These are phyloP conservation scores for Cordyceps pruinosa DNA, from an alignment of 2,329 filamentous ascomycete species.

Conservation along the genomic window DNA sequence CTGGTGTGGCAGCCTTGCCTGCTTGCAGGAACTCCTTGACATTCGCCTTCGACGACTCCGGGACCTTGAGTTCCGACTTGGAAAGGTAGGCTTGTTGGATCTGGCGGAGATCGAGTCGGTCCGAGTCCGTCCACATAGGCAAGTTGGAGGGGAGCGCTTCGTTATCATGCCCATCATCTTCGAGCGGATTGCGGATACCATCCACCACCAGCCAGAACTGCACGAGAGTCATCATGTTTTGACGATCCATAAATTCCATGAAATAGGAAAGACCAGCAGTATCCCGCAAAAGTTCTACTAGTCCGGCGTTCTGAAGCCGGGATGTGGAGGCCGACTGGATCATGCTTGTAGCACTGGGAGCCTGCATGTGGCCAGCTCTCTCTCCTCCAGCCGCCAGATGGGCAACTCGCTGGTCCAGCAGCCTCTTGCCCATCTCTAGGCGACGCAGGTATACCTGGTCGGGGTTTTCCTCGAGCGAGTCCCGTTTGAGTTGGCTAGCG, in stretches of 20 bases:
- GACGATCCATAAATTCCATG: slow-evolving; percentile 99
- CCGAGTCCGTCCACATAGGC: slow-evolving; percentile 71
- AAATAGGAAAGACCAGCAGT: slow-evolving; percentile 92
- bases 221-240: slow-evolving; percentile 77
- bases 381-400: slow-evolving; percentile 66
- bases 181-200: slow-evolving; percentile 87
- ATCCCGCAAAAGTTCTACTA: slow-evolving; percentile 83
- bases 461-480: slow-evolving; percentile 68
- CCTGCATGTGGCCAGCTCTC: slow-evolving; percentile 27
- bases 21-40: slow-evolving; percentile 75
- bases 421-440: slow-evolving; percentile 82
- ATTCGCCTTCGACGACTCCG: slow-evolving; percentile 58
- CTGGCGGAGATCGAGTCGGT: slow-evolving; percentile 80
- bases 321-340: slow-evolving; percentile 39
- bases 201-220: slow-evolving; percentile 99
- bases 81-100: slow-evolving; percentile 87
- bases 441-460: slow-evolving; percentile 83
- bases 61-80: slow-evolving; percentile 72
- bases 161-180: slow-evolving; percentile 61
- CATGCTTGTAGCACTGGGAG: slow-evolving; percentile 20
- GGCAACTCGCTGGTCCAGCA: slow-evolving; percentile 83
- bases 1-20: slow-evolving; percentile 66
- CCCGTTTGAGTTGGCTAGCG: slow-evolving; percentile 82
- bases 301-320: slow-evolving; percentile 63
- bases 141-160: slow-evolving; percentile 59